Conservation (phyloP, 768 basidiomycete species). For the Leccinum barrowsii region DNA sequence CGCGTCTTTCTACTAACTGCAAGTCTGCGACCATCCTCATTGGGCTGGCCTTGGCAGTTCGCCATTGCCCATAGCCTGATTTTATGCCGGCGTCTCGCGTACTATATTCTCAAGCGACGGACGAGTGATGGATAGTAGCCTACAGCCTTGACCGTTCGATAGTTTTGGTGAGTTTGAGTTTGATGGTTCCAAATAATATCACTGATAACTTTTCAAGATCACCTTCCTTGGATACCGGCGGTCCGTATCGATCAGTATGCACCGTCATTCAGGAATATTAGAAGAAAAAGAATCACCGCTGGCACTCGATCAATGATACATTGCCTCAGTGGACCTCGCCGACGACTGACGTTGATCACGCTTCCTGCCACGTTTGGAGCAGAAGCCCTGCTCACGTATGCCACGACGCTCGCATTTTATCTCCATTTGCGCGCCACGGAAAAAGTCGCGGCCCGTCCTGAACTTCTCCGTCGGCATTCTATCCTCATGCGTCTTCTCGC, state of each 20-base stretch:
- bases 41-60: too few relatives aligned
- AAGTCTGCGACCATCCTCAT: too few relatives aligned
- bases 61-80: too few relatives aligned
- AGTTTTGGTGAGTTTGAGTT: too few relatives aligned
- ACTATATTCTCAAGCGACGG: too few relatives aligned
- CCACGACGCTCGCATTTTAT: constrained; percentile 89
- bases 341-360: background rate
- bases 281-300: too few relatives aligned
- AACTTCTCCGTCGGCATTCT: constrained; percentile 63
- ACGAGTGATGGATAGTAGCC: too few relatives aligned
- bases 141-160: too few relatives aligned
- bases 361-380: constrained; percentile 3
- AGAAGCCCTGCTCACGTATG: constrained; percentile 91
- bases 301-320: background rate
- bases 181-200: too few relatives aligned
- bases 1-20: too few relatives aligned
- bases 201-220: background rate
- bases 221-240: background rate
- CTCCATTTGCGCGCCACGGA: constrained; percentile 77
- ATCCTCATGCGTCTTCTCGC: constrained; percentile 73
- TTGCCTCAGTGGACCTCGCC: background rate
- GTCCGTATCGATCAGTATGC: background rate
- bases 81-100: too few relatives aligned
- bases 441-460: constrained; percentile 59
- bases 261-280: background rate